Percentiles rank a stretch among this genome's conserved stretches.
Evolutionary conservation across 2,329 filamentous ascomycete species (phyloP).

Genomic region (Penicillium crustosum): DNA sequence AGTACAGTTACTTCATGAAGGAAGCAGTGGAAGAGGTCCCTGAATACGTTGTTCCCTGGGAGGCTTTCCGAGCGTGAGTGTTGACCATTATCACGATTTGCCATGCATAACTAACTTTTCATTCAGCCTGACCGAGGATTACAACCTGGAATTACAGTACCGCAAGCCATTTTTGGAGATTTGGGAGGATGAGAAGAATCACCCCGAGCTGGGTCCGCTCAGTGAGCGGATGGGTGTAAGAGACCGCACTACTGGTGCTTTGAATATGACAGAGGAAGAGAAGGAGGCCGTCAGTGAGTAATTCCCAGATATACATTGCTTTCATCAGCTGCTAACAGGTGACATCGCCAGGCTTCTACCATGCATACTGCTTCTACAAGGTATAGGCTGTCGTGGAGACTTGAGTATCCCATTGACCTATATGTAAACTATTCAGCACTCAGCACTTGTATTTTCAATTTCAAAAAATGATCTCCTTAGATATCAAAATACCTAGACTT

Average conservation of each 20-base stretch:
- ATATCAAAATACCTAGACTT: neutral
- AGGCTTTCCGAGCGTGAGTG: constrained; percentile 78
- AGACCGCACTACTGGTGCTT: constrained; percentile 62
- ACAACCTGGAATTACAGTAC: constrained; percentile 93
- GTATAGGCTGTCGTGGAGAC: constrained; percentile 54
- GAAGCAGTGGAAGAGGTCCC: constrained; percentile 96
- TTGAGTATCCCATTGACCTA: neutral
- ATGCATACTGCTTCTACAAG: constrained; percentile 97
- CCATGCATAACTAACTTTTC: constrained; percentile 11
- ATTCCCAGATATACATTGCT: neutral
- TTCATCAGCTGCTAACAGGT: constrained; percentile 16
- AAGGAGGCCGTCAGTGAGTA: constrained; percentile 75
- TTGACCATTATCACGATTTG: neutral
- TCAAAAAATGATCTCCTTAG: neutral
- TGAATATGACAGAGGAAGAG: constrained; percentile 79
- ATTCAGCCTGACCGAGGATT: constrained; percentile 76
- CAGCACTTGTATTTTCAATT: neutral
- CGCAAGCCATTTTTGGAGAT: constrained; percentile 88
- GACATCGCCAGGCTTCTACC: constrained; percentile 65
- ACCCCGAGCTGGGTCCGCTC: constrained; percentile 74
- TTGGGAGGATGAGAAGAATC: constrained; percentile 88
- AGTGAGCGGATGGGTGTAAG: constrained; percentile 96
- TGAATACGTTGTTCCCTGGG: constrained; percentile 98
- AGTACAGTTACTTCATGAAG: constrained; percentile 93
- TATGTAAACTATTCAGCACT: neutral